Percentiles rank a stretch among this genome's conserved stretches.
These are phyloP conservation scores for Hortiboletus campestris DNA, from an alignment of 768 basidiomycete species.

Conservation along the genomic window DNA sequence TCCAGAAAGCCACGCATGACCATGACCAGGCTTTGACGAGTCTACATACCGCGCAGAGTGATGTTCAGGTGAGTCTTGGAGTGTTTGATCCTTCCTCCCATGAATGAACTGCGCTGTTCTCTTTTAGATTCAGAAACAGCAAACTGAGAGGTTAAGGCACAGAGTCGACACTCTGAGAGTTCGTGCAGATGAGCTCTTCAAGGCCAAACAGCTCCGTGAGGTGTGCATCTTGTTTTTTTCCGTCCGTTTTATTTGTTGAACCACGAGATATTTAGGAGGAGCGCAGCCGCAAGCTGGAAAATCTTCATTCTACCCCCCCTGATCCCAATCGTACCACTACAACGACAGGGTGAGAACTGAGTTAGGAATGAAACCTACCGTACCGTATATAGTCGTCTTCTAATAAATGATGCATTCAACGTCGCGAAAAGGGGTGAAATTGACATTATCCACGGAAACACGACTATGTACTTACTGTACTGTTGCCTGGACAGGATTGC, in stretches of 20 bases:
- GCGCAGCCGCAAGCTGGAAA: constrained; percentile 17
- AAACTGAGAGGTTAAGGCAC: constrained; percentile 16
- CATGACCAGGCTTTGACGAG: constrained; percentile 49
- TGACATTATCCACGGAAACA: too few species aligned
- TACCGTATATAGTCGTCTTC: not conserved
- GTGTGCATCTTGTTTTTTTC: constrained; percentile 10
- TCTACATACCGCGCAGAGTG: constrained; percentile 42
- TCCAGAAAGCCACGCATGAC: constrained; percentile 51
- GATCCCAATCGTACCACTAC: not conserved
- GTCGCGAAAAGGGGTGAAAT: too few species aligned
- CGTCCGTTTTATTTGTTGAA: not conserved
- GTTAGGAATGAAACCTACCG: not conserved
- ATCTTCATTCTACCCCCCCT: not conserved
- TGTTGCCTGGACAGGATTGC: too few species aligned
- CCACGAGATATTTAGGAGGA: constrained; percentile 11
- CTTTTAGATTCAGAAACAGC: constrained; percentile 27
- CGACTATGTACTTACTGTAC: too few species aligned
- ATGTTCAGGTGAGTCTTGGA: constrained; percentile 38
- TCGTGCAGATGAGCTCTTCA: constrained; percentile 21
- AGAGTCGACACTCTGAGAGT: constrained; percentile 18
- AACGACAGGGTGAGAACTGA: not conserved
- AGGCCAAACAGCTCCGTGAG: constrained; percentile 21
- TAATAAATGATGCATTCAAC: too few species aligned
- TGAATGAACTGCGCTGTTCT: not conserved
- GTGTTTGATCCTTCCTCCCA: not conserved